Evolutionary conservation across 306 rosid species (phyloP).

Genomic region (Prunus salicina): DNA sequence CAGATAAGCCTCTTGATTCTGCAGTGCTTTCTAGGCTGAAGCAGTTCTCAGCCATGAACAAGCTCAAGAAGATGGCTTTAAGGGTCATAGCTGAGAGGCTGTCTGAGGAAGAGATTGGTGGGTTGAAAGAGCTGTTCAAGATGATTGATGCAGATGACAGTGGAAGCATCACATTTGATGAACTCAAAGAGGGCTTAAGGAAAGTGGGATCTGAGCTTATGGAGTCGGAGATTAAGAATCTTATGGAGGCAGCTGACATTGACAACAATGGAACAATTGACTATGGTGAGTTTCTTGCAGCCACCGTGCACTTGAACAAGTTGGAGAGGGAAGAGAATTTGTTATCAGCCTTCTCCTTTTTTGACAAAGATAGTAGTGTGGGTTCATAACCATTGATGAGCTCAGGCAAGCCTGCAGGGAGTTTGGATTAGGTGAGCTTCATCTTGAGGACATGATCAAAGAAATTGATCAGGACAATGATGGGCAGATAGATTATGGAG

Average conservation of each 20-base stretch:
- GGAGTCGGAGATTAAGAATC: slow-evolving; percentile 51
- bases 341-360: slow-evolving; percentile 41
- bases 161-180: slow-evolving; percentile 48
- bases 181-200: slow-evolving; percentile 41
- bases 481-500: slow-evolving; percentile 47
- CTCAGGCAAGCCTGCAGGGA: slow-evolving; percentile 46
- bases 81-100: slow-evolving; percentile 50
- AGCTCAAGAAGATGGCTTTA: slow-evolving; percentile 48
- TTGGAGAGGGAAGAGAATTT: slow-evolving; percentile 49
- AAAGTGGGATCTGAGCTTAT: slow-evolving; percentile 47
- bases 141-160: slow-evolving; percentile 53
- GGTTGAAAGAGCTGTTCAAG: slow-evolving; percentile 45
- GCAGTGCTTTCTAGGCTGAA: slow-evolving; percentile 44
- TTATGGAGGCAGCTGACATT: slow-evolving; percentile 49
- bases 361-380: slow-evolving; percentile 54
- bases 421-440: slow-evolving; percentile 45
- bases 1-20: slow-evolving; percentile 47
- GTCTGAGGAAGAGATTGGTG: slow-evolving; percentile 51
- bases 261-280: slow-evolving; percentile 49
- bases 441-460: slow-evolving; percentile 48
- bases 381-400: slow-evolving; percentile 48
- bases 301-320: slow-evolving; percentile 52
- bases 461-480: slow-evolving; percentile 51
- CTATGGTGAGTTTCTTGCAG: slow-evolving; percentile 52
- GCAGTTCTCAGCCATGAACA: slow-evolving; percentile 53